phyloP scores from a whole-genome alignment of 176 grass and related monocot genomes.

The Luzula sylvatica region DNA sequence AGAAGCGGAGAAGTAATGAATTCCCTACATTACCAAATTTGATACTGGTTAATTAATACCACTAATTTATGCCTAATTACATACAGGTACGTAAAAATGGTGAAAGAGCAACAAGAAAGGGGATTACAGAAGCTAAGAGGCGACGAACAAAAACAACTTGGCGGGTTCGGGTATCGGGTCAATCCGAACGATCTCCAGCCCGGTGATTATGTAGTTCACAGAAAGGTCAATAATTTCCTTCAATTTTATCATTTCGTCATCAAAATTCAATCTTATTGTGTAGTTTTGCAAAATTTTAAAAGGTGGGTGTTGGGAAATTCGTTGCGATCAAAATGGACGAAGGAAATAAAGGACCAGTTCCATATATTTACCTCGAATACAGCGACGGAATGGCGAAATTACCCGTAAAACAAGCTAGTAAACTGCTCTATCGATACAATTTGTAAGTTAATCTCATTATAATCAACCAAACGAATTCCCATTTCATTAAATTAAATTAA shows the following conservation, averaged over 20 bases:
- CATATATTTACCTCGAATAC: constrained; percentile 88
- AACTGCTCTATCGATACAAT: constrained; percentile 94
- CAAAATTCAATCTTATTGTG: neutral
- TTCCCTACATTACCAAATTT: too few relatives aligned
- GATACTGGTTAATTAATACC: too few relatives aligned
- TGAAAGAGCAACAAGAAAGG: constrained; percentile 20
- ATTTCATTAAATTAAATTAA: too few relatives aligned
- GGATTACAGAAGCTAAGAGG: constrained; percentile 13
- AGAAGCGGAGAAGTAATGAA: constrained; percentile 62
- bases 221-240: constrained; percentile 25
- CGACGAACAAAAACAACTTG: constrained; percentile 22
- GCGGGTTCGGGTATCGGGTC: constrained; percentile 68
- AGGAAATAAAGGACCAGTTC: constrained; percentile 16
- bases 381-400: constrained; percentile 91
- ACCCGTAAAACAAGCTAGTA: constrained; percentile 60
- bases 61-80: too few relatives aligned
- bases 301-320: constrained; percentile 85
- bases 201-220: constrained; percentile 88
- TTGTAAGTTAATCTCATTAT: constrained; percentile 32
- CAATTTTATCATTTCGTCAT: neutral
- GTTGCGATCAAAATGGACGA: constrained; percentile 66
- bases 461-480: too few relatives aligned
- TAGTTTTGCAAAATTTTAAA: neutral
- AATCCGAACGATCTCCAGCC: constrained; percentile 61
- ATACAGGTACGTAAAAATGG: constrained; percentile 11